phyloP scores from a whole-genome alignment of 352 stramenopile species.

The Phytopythium delawarense region DNA sequence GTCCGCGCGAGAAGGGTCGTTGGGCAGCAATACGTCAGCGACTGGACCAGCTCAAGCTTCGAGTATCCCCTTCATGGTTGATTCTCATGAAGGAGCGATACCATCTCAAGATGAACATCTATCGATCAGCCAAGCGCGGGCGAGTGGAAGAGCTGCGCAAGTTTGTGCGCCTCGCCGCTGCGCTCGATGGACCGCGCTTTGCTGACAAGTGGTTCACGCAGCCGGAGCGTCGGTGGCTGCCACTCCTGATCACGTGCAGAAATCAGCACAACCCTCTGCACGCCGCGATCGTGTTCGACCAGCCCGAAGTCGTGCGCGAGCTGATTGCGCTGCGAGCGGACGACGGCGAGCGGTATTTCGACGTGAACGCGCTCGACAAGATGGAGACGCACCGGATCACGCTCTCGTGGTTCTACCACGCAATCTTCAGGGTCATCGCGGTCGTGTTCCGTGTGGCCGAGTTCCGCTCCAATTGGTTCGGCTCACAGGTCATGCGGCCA shows the following conservation, averaged over 20 bases:
- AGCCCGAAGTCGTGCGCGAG: constrained; percentile 57
- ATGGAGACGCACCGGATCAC: constrained; percentile 68
- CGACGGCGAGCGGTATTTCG: constrained; percentile 30
- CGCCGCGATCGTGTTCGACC: constrained; percentile 68
- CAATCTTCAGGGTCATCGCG: constrained; percentile 57
- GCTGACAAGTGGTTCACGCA: constrained; percentile 57
- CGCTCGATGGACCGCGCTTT: constrained; percentile 58
- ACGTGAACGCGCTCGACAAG: constrained; percentile 70
- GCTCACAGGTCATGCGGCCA: constrained; percentile 25
- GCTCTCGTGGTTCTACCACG: constrained; percentile 61
- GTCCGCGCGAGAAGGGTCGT: not conserved
- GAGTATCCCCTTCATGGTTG: not conserved
- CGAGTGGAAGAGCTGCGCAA: constrained; percentile 46
- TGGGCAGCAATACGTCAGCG: not conserved
- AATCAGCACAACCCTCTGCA: constrained; percentile 71
- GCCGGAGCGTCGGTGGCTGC: constrained; percentile 10
- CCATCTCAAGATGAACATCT: constrained; percentile 49
- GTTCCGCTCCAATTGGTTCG: not conserved
- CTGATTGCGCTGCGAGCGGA: constrained; percentile 37
- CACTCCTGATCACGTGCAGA: constrained; percentile 23
- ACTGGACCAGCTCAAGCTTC: not conserved
- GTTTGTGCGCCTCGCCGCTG: constrained; percentile 42
- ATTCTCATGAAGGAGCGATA: constrained; percentile 30
- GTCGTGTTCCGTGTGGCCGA: constrained; percentile 24
- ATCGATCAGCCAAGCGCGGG: constrained; percentile 59